These are phyloP conservation scores for Sherardia arvensis DNA, from an alignment of 257 asterid genomes.

Conservation along the genomic window DNA sequence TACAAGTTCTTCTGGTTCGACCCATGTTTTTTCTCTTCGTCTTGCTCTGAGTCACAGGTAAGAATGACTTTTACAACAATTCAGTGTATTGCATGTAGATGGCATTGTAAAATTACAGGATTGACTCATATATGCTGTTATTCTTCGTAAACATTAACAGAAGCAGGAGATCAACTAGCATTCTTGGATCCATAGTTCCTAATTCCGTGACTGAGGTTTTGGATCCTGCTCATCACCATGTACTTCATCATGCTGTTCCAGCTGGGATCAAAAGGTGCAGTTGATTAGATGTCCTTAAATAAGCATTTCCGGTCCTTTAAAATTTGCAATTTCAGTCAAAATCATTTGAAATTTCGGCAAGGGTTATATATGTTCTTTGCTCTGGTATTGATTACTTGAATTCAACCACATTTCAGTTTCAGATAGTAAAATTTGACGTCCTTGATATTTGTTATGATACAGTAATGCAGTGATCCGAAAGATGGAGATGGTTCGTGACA, in stretches of 20 bases:
- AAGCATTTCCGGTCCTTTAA: background rate
- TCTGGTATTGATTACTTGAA: background rate
- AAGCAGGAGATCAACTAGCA: constrained; percentile 51
- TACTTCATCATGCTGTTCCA: constrained; percentile 70
- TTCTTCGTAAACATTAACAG: constrained; percentile 18
- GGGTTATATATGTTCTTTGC: background rate
- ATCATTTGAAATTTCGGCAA: no score
- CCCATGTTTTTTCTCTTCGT: constrained; percentile 64
- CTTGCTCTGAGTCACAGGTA: constrained; percentile 62
- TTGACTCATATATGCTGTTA: background rate
- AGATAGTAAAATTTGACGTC: background rate
- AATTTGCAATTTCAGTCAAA: background rate
- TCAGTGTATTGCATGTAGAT: constrained; percentile 7
- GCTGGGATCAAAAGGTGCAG: constrained; percentile 73
- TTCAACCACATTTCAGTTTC: background rate
- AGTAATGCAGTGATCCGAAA: constrained; percentile 69
- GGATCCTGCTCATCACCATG: constrained; percentile 78
- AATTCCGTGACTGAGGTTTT: constrained; percentile 61
- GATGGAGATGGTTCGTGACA: constrained; percentile 38
- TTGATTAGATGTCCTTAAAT: constrained; percentile 1
- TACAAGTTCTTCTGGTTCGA: constrained; percentile 87
- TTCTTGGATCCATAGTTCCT: constrained; percentile 76
- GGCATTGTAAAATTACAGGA: background rate
- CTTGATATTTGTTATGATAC: constrained; percentile 7
- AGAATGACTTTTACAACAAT: constrained; percentile 12